phyloP scores from a whole-genome alignment of 2,329 filamentous ascomycete genomes.

The Clarireedia monteithiana region DNA sequence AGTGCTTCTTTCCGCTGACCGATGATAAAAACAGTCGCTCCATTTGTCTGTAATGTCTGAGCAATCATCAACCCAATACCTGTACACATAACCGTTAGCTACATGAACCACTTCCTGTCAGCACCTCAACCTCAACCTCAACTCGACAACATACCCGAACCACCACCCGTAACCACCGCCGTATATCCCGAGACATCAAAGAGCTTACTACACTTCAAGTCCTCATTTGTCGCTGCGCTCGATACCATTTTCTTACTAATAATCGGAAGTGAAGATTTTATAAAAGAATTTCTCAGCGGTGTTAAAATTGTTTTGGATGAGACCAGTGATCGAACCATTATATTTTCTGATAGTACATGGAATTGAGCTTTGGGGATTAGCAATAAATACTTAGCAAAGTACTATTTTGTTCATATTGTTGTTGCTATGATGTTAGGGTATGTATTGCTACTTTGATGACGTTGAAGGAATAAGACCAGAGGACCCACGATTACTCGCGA shows the following conservation, averaged over 20 bases:
- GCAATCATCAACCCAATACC: slow-evolving; percentile 28
- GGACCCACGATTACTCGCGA: no score
- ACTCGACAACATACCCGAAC: neutral
- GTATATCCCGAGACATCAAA: slow-evolving; percentile 17
- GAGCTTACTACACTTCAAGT: slow-evolving; percentile 20
- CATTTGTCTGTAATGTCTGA: slow-evolving; percentile 23
- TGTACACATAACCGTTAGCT: neutral
- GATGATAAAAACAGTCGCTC: slow-evolving; percentile 26
- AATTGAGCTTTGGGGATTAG: no score
- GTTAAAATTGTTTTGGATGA: neutral
- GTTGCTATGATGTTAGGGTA: no score
- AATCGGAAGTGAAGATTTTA: slow-evolving; percentile 7
- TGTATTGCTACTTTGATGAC: no score
- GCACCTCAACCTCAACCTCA: neutral
- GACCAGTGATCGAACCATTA: neutral
- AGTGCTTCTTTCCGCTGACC: slow-evolving; percentile 20
- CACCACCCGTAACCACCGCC: slow-evolving; percentile 17
- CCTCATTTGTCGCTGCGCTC: slow-evolving; percentile 12
- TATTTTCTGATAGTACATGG: neutral
- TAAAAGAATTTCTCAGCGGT: neutral
- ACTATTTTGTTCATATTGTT: no score
- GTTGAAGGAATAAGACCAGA: no score
- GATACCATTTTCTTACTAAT: slow-evolving; percentile 11
- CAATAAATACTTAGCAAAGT: no score
- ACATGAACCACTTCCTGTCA: neutral